Conservation (phyloP, 1,284 basidiomycete species). For the Naganishia albida region DNA sequence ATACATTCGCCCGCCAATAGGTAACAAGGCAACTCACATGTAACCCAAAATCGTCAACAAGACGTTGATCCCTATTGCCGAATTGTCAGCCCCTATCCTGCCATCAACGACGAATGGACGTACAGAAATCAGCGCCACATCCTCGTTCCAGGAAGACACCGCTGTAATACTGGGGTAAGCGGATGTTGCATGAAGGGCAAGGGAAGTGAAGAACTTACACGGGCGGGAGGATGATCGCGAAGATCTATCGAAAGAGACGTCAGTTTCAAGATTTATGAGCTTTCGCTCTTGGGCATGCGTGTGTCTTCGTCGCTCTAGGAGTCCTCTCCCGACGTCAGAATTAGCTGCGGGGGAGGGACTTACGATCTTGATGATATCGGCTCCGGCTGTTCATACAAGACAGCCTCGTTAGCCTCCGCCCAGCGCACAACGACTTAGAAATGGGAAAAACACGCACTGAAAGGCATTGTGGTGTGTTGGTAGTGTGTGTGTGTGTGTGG, state of each 20-base stretch:
- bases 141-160: constrained; percentile 34
- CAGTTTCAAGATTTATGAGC: neutral
- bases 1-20: neutral
- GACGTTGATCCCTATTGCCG: constrained; percentile 24
- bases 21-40: neutral
- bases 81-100: neutral
- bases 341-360: constrained; percentile 3
- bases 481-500: neutral
- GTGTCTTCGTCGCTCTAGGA: too few relatives aligned
- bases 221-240: constrained; percentile 23
- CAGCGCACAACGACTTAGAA: neutral
- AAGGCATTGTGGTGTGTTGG: constrained; percentile 7
- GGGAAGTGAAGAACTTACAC: neutral
- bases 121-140: constrained; percentile 33
- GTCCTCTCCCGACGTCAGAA: too few relatives aligned
- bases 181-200: neutral
- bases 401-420: neutral
- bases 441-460: constrained; percentile 8
- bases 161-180: neutral
- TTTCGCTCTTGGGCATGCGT: neutral
- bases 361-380: constrained; percentile 28
- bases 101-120: neutral
- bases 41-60: constrained; percentile 31
- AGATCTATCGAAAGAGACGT: neutral
- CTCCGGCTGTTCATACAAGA: constrained; percentile 8